These are phyloP conservation scores for Aspergillus cristatus DNA, from an alignment of 495 filamentous ascomycete genomes.

Conservation along the genomic window DNA sequence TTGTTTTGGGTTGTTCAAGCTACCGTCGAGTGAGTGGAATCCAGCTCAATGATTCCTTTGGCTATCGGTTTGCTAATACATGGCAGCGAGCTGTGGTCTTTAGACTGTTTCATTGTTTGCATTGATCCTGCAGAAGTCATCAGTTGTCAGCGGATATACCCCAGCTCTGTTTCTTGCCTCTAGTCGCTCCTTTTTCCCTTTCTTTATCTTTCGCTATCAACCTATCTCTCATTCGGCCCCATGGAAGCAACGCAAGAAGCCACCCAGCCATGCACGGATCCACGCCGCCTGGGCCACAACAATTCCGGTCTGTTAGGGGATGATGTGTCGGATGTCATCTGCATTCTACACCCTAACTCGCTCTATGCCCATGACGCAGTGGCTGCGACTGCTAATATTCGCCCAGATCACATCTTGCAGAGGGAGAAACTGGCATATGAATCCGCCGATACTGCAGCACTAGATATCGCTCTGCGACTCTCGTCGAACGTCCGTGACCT, in stretches of 20 bases:
- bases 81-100: conserved; percentile 6
- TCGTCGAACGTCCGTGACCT: conserved; percentile 60
- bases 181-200: conserved; percentile 12
- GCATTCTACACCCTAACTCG: conserved; percentile 75
- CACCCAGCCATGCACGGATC: conserved; percentile 76
- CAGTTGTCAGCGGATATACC: neutral
- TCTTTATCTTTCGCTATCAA: conserved; percentile 2
- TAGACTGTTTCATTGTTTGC: conserved; percentile 10
- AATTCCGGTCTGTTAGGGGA: conserved; percentile 69
- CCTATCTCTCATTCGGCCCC: conserved; percentile 6
- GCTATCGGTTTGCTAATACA: conserved; percentile 6
- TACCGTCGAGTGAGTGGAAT: too few relatives aligned
- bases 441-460: conserved; percentile 33
- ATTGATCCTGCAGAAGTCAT: conserved; percentile 10
- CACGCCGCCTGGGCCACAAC: conserved; percentile 63
- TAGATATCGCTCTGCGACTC: conserved; percentile 71
- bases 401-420: conserved; percentile 53
- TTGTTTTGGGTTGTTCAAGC: too few relatives aligned
- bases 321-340: conserved; percentile 80
- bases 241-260: conserved; percentile 55
- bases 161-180: conserved; percentile 2
- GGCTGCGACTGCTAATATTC: conserved; percentile 23
- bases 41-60: too few relatives aligned
- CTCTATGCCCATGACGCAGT: conserved; percentile 62
- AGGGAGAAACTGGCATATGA: conserved; percentile 28